A percentile compares a stretch with the other conserved stretches of the same genome.
Conservation (phyloP, 495 filamentous ascomycete species). For the Trichoderma gamsii region DNA sequence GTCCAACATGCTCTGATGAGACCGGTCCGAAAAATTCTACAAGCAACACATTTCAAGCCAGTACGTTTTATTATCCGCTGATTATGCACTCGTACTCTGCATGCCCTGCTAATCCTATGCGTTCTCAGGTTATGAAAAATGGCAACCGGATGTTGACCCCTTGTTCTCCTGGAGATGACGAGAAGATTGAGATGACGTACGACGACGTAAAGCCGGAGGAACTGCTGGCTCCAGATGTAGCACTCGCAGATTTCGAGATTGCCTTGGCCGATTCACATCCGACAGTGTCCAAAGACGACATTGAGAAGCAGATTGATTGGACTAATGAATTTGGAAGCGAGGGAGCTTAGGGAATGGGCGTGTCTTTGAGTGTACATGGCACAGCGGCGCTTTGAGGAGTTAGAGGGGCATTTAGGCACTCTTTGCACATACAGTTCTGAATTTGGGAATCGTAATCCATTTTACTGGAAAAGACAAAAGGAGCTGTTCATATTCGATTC, state of each 20-base stretch:
- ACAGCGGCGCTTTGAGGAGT: conserved; percentile 27
- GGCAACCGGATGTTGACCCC: conserved; percentile 77
- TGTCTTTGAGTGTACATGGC: conserved; percentile 13
- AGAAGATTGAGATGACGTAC: conserved; percentile 91
- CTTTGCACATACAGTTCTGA: conserved; percentile 11
- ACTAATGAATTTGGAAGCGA: conserved; percentile 96
- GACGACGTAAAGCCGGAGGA: conserved; percentile 73
- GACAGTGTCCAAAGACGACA: conserved; percentile 80
- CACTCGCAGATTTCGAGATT: conserved; percentile 88
- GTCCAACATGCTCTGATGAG: conserved; percentile 98
- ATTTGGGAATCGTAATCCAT: neutral
- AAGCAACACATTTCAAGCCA: conserved; percentile 96
- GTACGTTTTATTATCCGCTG: conserved; percentile 38
- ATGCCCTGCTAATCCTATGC: conserved; percentile 16
- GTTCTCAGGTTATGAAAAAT: conserved; percentile 59
- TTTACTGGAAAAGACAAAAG: conserved; percentile 12
- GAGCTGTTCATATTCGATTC: conserved; percentile 20
- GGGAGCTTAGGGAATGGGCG: conserved; percentile 43
- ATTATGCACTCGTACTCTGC: conserved; percentile 7
- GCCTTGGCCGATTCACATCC: conserved; percentile 82
- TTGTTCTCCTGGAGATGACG: conserved; percentile 83
- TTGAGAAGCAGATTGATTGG: conserved; percentile 83
- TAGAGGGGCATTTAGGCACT: conserved; percentile 23
- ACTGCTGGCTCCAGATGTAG: conserved; percentile 78
- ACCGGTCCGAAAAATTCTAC: conserved; percentile 94